Base-by-base conservation (phyloP, 192 early-diverging fungal genomes). In the Allomyces macrogynus region DNA sequence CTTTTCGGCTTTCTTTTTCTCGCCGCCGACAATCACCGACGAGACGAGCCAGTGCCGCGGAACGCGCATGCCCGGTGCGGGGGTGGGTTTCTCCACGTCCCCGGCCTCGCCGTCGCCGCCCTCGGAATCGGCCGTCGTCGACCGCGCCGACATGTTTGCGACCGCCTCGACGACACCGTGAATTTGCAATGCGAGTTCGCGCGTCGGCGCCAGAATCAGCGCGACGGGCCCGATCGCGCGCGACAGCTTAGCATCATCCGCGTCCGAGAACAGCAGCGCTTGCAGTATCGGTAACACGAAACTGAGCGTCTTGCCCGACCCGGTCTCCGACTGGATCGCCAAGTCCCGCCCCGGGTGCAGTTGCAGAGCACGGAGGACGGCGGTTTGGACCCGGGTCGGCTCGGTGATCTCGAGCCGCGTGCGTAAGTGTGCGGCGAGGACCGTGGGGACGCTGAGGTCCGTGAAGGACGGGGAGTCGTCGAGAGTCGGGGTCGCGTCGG, bases 271-370 rank as follows among this genome's bases (percentile, higher is more conserved):
- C 3, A 57, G 49, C 16, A 57, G 2, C 16, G 12, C 16, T 10
- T 57, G 49, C 12, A 57, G 12, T 0, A 57, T n/a, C 16, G 93
- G 95, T 26, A 98, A 74, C 27, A 84, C 85, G 73, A 92, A 98
- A 1, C 91, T 91, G 7, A 98, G 78, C 16, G 95, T 98, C 73
- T 98, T 98, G n/a, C 89, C 89, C 22, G 86, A 89, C 68, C 89
- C 90, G 25, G 89, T 91, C 68, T 86, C 81, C 20, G 90, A 89
- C 66, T 89, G 81, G 64, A 89, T 89, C 26, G 95, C 92, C 70
- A 98, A 84, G 73, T 98, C 91, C 64, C 90, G 85, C 49, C 93
- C 95, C 40, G 82, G 87, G 61, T 95, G 84, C 49, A 20, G 12
- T 3, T 57, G 49, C 49, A 57, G 16, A 0, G 49, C 12, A 3